phyloP scores from a whole-genome alignment of 2,329 filamentous ascomycete genomes.

The Colletotrichum orbiculare region DNA sequence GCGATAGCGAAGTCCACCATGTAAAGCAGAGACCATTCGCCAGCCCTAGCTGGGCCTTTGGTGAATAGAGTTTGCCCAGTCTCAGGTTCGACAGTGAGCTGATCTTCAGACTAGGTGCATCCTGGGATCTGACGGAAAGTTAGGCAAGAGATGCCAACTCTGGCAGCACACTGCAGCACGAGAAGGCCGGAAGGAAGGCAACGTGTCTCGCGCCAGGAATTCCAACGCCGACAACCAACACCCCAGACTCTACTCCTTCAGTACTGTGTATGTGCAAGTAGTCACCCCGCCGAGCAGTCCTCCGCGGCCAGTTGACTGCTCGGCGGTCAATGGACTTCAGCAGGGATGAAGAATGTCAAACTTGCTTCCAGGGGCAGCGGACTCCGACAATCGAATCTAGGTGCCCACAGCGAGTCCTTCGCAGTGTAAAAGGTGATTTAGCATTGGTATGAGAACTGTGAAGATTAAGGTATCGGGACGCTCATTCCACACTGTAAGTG shows the following conservation, averaged over 20 bases:
- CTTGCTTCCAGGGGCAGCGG: no score
- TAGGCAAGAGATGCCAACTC: slow-evolving; percentile 17
- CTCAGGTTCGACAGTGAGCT: slow-evolving; percentile 7
- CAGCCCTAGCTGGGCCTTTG: neutral
- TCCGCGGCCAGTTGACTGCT: no score
- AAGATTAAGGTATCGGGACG: slow-evolving; percentile 21
- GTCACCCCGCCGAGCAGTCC: no score
- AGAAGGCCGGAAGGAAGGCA: no score
- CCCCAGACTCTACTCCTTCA: neutral
- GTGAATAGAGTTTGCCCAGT: slow-evolving; percentile 16
- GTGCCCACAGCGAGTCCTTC: no score
- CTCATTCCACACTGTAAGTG: slow-evolving; percentile 25
- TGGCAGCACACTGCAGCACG: neutral
- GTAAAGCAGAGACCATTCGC: neutral
- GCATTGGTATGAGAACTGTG: slow-evolving; percentile 12
- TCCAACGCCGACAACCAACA: no score
- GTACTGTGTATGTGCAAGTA: neutral
- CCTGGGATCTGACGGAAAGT: slow-evolving; percentile 4
- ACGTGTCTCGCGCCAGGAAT: no score
- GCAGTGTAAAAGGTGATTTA: slow-evolving; percentile 1
- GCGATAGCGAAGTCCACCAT: neutral
- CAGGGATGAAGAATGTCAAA: no score
- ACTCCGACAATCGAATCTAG: no score
- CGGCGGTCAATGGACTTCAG: no score
- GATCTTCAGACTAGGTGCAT: slow-evolving; percentile 1